These are phyloP conservation scores for Hebeloma cylindrosporum DNA, from an alignment of 768 basidiomycete species.

Conservation along the genomic window DNA sequence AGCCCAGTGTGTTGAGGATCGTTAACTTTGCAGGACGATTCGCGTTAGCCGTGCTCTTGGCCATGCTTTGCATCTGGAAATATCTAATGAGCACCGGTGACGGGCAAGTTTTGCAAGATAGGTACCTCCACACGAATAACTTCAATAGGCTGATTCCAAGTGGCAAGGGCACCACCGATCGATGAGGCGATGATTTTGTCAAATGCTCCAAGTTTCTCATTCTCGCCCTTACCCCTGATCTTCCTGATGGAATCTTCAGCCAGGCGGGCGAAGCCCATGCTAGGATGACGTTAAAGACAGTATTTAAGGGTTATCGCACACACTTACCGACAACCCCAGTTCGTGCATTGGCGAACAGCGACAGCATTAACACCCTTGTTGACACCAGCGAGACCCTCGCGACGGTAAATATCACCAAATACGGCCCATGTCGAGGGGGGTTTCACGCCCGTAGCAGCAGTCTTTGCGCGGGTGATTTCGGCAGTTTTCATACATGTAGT, in stretches of 20 bases:
- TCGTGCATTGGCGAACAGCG: constrained; percentile 88
- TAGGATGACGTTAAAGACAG: constrained; percentile 27
- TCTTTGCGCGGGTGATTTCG: constrained; percentile 95
- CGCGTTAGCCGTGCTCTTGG: constrained; percentile 69
- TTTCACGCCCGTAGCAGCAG: constrained; percentile 77
- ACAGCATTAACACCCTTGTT: constrained; percentile 99
- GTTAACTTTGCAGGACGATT: constrained; percentile 92
- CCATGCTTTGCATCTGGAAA: constrained; percentile 98
- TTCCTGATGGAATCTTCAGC: constrained; percentile 81
- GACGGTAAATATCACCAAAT: constrained; percentile 91
- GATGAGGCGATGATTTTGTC: constrained; percentile 91
- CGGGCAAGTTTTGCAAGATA: background rate
- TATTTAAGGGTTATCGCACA: background rate
- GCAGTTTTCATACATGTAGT: constrained; percentile 99
- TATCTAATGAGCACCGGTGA: background rate
- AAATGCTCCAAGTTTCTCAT: constrained; percentile 66
- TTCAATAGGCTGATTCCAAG: constrained; percentile 99
- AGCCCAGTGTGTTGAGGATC: constrained; percentile 86
- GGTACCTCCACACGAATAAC: constrained; percentile 92
- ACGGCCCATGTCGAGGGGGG: constrained; percentile 93
- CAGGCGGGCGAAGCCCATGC: constrained; percentile 95
- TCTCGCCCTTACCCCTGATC: constrained; percentile 74
- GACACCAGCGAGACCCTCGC: constrained; percentile 92
- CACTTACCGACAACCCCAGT: constrained; percentile 86
- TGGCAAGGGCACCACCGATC: constrained; percentile 92